Evolutionary conservation across 1,139 yeast species (phyloP).

Genomic region (Kodamaea ohmeri): DNA sequence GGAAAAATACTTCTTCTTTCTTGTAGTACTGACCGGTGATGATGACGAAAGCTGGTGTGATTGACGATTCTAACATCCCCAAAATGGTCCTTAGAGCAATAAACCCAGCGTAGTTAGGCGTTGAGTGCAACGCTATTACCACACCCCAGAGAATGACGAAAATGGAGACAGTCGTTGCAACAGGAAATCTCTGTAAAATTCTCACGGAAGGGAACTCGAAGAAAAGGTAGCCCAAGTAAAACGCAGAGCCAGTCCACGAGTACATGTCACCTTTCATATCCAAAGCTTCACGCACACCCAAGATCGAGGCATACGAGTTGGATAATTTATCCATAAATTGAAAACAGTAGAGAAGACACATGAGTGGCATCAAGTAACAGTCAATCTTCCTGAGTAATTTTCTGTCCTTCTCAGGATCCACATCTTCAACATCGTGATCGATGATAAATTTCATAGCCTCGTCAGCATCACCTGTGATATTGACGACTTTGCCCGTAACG

Average conservation of each 20-base stretch:
- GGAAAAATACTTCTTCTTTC: slow-evolving; percentile 46
- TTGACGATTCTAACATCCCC: slow-evolving; percentile 56
- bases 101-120: slow-evolving; percentile 38
- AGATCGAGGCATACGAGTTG: slow-evolving; percentile 56
- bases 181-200: slow-evolving; percentile 42
- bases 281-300: slow-evolving; percentile 52
- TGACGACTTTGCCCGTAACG: slow-evolving; percentile 25
- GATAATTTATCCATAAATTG: slow-evolving; percentile 69
- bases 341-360: slow-evolving; percentile 53
- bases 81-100: slow-evolving; percentile 44
- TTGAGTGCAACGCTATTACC: slow-evolving; percentile 40
- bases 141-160: slow-evolving; percentile 50
- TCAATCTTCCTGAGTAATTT: slow-evolving; percentile 51
- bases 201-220: slow-evolving; percentile 47
- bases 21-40: slow-evolving; percentile 57
- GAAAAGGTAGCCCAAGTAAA: slow-evolving; percentile 51
- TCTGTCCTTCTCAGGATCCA: slow-evolving; percentile 15
- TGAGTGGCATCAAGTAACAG: slow-evolving; percentile 49
- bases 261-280: slow-evolving; percentile 51
- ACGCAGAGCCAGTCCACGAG: slow-evolving; percentile 56
- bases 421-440: slow-evolving; percentile 10
- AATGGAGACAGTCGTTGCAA: slow-evolving; percentile 34
- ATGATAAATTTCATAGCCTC: slow-evolving; percentile 32
- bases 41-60: slow-evolving; percentile 52
- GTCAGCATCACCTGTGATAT: slow-evolving; percentile 25